Conservation (phyloP, 306 rosid genomes). For the Sechiopsis laciniata region DNA sequence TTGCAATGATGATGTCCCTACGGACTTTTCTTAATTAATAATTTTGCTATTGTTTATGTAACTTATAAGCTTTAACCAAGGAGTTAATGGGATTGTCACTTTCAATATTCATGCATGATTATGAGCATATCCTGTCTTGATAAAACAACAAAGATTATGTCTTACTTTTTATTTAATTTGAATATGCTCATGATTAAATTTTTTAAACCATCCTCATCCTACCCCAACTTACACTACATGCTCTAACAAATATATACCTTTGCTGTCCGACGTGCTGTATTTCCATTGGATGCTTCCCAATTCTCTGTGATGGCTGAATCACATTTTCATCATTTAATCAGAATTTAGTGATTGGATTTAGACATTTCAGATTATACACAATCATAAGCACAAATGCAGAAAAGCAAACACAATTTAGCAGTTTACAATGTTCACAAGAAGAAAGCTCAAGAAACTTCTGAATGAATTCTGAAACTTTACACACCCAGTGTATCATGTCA, state of each 20-base stretch:
- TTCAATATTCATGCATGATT: conserved; percentile 26
- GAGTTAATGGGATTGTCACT: conserved; percentile 42
- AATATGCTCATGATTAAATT: conserved; percentile 46
- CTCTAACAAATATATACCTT: conserved; percentile 35
- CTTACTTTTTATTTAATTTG: conserved; percentile 37
- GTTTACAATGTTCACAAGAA: conserved; percentile 7
- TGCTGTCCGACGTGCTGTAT: conserved; percentile 73
- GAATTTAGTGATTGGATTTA: conserved; percentile 10
- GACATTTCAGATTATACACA: conserved; percentile 15
- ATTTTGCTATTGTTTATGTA: conserved; percentile 56
- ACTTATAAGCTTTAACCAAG: conserved; percentile 34
- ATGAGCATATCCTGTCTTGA: conserved; percentile 23
- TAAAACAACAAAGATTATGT: conserved; percentile 22
- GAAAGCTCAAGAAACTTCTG: neutral
- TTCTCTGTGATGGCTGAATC: conserved; percentile 18
- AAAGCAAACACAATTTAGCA: neutral
- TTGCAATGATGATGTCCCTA: conserved; percentile 59
- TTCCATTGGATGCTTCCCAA: conserved; percentile 19
- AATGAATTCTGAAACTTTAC: conserved; percentile 9
- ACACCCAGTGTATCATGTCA: neutral
- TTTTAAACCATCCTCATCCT: conserved; percentile 32
- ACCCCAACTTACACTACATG: conserved; percentile 19
- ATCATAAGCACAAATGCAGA: conserved; percentile 4
- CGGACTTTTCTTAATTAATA: conserved; percentile 45
- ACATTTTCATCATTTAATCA: conserved; percentile 18